Conservation (phyloP, 257 asterid genomes). For the Thymus quinquecostatus region DNA sequence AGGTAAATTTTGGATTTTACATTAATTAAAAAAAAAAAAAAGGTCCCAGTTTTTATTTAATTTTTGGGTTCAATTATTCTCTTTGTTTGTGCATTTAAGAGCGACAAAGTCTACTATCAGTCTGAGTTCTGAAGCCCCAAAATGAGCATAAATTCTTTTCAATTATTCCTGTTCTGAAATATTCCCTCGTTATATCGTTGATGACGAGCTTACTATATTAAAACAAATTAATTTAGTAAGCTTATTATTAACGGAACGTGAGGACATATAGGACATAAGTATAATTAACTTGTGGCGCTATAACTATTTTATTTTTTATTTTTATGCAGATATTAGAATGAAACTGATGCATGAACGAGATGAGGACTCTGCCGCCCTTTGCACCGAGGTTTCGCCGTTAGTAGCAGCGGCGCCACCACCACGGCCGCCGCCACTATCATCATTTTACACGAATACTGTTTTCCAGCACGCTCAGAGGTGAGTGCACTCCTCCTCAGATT, state of each 20-base stretch:
- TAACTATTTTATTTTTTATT: neutral
- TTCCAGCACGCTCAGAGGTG: conserved; percentile 57
- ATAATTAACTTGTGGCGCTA: too few species aligned
- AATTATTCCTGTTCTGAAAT: too few species aligned
- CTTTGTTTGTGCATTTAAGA: conserved; percentile 41
- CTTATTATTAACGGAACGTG: too few species aligned
- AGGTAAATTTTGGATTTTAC: conserved; percentile 52
- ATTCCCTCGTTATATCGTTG: too few species aligned
- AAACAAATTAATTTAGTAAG: too few species aligned
- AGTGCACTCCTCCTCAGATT: conserved; percentile 24
- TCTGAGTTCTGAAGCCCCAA: conserved; percentile 20
- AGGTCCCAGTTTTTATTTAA: conserved; percentile 34
- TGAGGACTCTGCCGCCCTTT: conserved; percentile 15
- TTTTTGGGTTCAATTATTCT: conserved; percentile 34
- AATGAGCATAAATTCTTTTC: neutral
- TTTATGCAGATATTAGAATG: conserved; percentile 37
- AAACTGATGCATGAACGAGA: conserved; percentile 41
- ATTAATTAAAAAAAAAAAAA: neutral
- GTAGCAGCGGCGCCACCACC: conserved; percentile 17
- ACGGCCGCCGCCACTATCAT: conserved; percentile 34
- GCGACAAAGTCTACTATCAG: conserved; percentile 15
- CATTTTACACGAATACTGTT: conserved; percentile 38
- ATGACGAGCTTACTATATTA: too few species aligned
- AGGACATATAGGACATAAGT: too few species aligned
- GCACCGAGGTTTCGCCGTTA: conserved; percentile 1